phyloP scores from a whole-genome alignment of 1,139 yeast species.

The Blastobotrys illinoisensis region DNA sequence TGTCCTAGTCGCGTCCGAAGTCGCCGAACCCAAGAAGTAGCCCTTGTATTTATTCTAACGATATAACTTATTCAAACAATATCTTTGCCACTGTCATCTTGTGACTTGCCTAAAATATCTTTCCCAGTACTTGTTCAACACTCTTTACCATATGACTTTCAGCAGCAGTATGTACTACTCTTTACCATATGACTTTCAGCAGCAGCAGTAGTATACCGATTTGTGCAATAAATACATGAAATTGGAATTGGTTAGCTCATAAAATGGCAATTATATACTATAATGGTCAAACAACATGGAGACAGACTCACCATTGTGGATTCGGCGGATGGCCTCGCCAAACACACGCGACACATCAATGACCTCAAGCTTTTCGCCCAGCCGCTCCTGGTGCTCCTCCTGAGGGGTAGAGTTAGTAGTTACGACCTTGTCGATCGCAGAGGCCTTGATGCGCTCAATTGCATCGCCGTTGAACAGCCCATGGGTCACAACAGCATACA shows the following conservation, averaged over 20 bases:
- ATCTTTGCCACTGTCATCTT: too few relatives aligned
- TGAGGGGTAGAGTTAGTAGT: constrained; percentile 96
- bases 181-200: too few relatives aligned
- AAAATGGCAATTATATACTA: too few relatives aligned
- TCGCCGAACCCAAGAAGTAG: constrained; percentile 40
- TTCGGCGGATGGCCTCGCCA: constrained; percentile 92
- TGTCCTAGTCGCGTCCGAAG: constrained; percentile 48
- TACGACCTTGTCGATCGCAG: constrained; percentile 75
- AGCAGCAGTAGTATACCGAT: too few relatives aligned
- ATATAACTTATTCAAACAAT: not conserved
- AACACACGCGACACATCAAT: constrained; percentile 82
- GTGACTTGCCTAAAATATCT: too few relatives aligned
- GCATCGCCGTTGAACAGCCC: constrained; percentile 95
- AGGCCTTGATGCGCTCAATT: constrained; percentile 57
- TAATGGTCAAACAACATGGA: constrained; percentile 83
- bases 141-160: too few relatives aligned
- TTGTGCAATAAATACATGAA: too few relatives aligned
- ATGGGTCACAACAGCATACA: constrained; percentile 86
- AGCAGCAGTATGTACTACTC: too few relatives aligned
- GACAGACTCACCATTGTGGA: constrained; percentile 94
- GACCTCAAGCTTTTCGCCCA: constrained; percentile 68
- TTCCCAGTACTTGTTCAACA: too few relatives aligned
- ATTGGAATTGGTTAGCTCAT: too few relatives aligned
- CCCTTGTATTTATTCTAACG: not conserved
- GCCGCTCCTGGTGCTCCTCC: constrained; percentile 42